phyloP scores from a whole-genome alignment of 2,329 filamentous ascomycete species.

The Aspergillus brunneoviolaceus region DNA sequence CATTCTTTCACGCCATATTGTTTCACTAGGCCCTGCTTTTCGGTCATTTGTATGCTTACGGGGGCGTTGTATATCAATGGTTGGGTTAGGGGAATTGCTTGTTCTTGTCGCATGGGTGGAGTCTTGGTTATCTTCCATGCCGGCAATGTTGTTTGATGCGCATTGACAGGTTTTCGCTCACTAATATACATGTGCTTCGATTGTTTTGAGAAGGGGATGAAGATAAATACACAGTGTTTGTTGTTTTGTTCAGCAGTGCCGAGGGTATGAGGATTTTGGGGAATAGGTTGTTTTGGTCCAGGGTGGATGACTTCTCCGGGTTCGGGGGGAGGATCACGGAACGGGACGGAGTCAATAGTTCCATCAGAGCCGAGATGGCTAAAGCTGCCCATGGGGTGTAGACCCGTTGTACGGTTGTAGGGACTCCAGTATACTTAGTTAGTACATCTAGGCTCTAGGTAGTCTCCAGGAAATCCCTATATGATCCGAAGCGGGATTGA shows the following conservation, averaged over 20 bases:
- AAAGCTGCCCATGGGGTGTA: not conserved
- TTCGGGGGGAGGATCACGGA: not conserved
- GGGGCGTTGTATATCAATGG: constrained; percentile 17
- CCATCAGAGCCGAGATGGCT: not conserved
- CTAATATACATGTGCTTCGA: not conserved
- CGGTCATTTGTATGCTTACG: constrained; percentile 9
- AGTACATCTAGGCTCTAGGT: not conserved
- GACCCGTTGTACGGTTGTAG: not conserved
- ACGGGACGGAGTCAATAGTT: not conserved
- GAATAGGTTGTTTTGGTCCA: too few relatives aligned
- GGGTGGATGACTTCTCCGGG: not conserved
- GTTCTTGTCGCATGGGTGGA: constrained; percentile 13
- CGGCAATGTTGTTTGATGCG: constrained; percentile 1
- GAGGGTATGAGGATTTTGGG: too few relatives aligned
- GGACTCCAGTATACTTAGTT: not conserved
- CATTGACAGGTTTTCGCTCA: not conserved
- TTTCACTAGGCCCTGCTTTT: not conserved
- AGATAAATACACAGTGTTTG: not conserved
- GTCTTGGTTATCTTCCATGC: constrained; percentile 15
- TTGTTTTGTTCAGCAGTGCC: too few relatives aligned
- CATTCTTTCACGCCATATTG: constrained; percentile 5
- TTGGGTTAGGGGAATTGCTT: constrained; percentile 5
- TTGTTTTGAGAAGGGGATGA: not conserved
- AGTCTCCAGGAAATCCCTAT: not conserved
- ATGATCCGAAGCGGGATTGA: constrained; percentile 21